phyloP scores from a whole-genome alignment of 225 moss, liverwort and hornwort species.

The Sphagnum contortum region DNA sequence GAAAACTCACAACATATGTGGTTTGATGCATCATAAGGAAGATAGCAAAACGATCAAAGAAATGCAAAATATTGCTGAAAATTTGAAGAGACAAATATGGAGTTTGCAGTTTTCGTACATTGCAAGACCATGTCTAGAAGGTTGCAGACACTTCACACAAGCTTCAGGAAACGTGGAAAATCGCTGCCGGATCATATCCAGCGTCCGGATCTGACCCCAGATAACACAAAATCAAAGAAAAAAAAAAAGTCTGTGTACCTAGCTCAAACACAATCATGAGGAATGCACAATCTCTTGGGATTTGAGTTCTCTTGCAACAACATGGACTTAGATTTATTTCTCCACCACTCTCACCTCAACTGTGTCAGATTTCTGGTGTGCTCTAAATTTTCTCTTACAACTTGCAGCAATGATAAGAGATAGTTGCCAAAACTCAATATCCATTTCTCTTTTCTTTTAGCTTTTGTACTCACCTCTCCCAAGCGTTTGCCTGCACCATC shows the following conservation, averaged over 20 bases:
- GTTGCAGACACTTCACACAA: constrained; percentile 57
- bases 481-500: constrained; percentile 75
- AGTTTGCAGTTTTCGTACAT: constrained; percentile 11
- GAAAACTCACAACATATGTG: neutral
- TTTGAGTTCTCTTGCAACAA: too few species aligned
- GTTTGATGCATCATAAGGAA: constrained; percentile 1
- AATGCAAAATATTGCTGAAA: neutral
- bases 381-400: neutral
- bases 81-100: neutral
- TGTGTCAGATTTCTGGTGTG: neutral
- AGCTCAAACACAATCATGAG: too few species aligned
- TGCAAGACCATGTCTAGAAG: constrained; percentile 26
- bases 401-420: constrained; percentile 4
- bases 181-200: constrained; percentile 86
- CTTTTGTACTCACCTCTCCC: constrained; percentile 59
- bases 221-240: too few species aligned
- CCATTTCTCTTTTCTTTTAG: too few species aligned
- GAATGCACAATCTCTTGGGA: too few species aligned
- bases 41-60: neutral
- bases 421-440: neutral
- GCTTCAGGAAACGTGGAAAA: constrained; percentile 81
- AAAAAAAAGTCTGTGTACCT: too few species aligned
- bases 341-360: neutral
- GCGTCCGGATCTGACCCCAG: constrained; percentile 74
- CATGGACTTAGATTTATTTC: neutral